phyloP scores from a whole-genome alignment of 1,284 basidiomycete genomes.

The Fomes fomentarius region DNA sequence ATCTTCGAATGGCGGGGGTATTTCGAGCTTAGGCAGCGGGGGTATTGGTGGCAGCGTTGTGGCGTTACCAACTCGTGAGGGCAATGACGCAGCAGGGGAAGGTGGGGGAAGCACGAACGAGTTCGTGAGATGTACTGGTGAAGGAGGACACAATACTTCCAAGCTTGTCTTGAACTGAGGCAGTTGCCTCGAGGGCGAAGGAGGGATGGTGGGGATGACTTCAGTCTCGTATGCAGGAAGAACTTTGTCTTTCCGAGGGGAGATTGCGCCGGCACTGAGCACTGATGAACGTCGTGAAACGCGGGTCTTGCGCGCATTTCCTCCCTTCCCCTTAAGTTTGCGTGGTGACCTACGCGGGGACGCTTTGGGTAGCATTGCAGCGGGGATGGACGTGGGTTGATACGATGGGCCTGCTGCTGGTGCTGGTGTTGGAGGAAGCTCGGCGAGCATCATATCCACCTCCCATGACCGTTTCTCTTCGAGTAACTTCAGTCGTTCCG shows the following conservation, averaged over 20 bases:
- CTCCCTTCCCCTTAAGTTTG: conserved; percentile 41
- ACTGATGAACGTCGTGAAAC: conserved; percentile 48
- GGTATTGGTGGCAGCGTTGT: conserved; percentile 23
- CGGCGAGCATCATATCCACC: conserved; percentile 61
- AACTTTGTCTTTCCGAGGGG: conserved; percentile 36
- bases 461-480: conserved; percentile 74
- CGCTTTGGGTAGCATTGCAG: background rate
- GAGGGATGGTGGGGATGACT: conserved; percentile 39
- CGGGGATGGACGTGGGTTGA: background rate
- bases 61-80: conserved; percentile 14
- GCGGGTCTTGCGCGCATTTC: conserved; percentile 44
- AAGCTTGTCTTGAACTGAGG: conserved; percentile 34
- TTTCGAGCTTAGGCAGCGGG: conserved; percentile 23
- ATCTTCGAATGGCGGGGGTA: conserved; percentile 15
- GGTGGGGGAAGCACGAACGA: conserved; percentile 75
- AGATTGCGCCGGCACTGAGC: conserved; percentile 28
- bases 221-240: conserved; percentile 70
- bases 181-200: conserved; percentile 18
- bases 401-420: conserved; percentile 8
- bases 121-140: conserved; percentile 45
- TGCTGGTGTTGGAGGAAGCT: conserved; percentile 53
- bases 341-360: conserved; percentile 39
- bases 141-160: conserved; percentile 18
- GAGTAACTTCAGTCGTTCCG: conserved; percentile 60
- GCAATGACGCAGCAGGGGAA: conserved; percentile 59